Base-by-base conservation (phyloP, 2,329 filamentous ascomycete species). In the Curvularia verruculosa region DNA sequence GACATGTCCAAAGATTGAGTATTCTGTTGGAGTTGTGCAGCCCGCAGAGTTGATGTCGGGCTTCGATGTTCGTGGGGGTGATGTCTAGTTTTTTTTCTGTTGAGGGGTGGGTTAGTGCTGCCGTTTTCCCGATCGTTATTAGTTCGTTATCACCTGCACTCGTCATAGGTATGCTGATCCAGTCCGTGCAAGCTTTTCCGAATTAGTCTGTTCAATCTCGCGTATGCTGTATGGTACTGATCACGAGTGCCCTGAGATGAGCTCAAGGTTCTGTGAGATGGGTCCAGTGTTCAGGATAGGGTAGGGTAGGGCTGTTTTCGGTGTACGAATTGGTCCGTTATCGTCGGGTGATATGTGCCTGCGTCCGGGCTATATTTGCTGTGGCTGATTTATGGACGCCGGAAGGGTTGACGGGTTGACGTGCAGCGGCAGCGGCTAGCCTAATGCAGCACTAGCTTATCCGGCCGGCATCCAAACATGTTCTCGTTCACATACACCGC, bases 91-190 rank as follows among this genome's bases (percentile, higher is more conserved):
- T 26, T 13, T n/a, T 43, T 43, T 43, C 15, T 43, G 15, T 18
- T 18, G 23, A n/a, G 7, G 19, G 39, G n/a, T 23, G 19, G 31
- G 34, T 36, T 36, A 23, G 23, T 41, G 37, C 5, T 44, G 52
- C 26, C 45, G 45, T 54, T 21, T 49, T 54, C 52, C 37, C 37
- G 52, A 31, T 29, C 19, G 29, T 52, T 21, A 15, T 52, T 21
- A 15, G 31, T 24, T 10, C n/a, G 28, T 37, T 19, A 28, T 24
- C 28, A 12, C 29, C 23, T 49, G 46, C 19, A 49, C 21, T 49
- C 19, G 34, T 49, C 34, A 19, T 19, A 9, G 31, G 34, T 23
- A 39, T 12, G 34, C 34, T 39, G 23, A 26, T 26, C 31, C 1
- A 37, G 46, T 24, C 9, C 9, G 10, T 19, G 26, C 10, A 15